Conservation (phyloP, 1,284 basidiomycete species). For the Crucibulum cyathiforme region DNA sequence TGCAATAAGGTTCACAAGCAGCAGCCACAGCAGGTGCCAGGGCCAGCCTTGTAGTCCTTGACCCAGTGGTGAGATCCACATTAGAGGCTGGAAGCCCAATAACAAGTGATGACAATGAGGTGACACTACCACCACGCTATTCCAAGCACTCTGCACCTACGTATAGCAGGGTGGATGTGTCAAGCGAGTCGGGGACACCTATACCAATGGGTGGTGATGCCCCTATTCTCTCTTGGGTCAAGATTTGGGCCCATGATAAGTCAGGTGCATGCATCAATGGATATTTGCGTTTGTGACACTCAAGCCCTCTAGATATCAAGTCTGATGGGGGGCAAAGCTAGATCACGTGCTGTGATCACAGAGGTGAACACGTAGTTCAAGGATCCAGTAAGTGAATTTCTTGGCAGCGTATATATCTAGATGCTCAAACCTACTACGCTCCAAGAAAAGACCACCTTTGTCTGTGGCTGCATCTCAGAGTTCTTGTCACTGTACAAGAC, state of each 20-base stretch:
- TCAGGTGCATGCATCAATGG: constrained; percentile 57
- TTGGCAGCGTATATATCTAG: no score
- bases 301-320: constrained; percentile 74
- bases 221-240: constrained; percentile 85
- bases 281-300: background rate
- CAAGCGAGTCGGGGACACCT: no score
- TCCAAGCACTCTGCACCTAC: no score
- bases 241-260: constrained; percentile 97
- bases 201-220: no score
- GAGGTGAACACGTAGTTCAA: constrained; percentile 99
- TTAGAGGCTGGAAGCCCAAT: no score
- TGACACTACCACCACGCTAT: no score
- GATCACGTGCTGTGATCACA: constrained; percentile 93
- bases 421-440: background rate
- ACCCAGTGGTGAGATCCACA: constrained; percentile 58
- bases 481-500: constrained; percentile 99
- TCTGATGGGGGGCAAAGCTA: constrained; percentile 91
- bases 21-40: constrained; percentile 14
- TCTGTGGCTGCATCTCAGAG: constrained; percentile 98
- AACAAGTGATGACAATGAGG: no score
- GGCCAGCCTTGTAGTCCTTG: constrained; percentile 5
- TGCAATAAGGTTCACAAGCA: constrained; percentile 26
- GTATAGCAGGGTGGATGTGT: no score
- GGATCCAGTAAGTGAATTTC: constrained; percentile 71
- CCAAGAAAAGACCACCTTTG: constrained; percentile 96